These are phyloP conservation scores for Simplicillium sp. DNA, from an alignment of 2,329 filamentous ascomycete species.

Conservation along the genomic window DNA sequence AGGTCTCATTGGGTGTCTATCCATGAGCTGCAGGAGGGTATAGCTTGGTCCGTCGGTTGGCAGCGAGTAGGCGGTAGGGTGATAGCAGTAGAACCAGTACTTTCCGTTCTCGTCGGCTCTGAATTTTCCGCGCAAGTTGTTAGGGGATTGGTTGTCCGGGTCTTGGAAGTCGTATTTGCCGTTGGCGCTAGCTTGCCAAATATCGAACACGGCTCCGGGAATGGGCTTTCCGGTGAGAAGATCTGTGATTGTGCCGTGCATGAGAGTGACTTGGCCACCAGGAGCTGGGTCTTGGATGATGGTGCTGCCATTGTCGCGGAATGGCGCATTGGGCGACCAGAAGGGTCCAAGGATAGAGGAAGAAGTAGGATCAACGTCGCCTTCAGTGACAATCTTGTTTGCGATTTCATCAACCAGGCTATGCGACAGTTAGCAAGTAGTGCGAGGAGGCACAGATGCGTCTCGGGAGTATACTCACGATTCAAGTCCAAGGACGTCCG, in stretches of 20 bases:
- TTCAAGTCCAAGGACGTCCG: constrained; percentile 65
- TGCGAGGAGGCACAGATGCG: background rate
- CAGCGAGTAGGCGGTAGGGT: constrained; percentile 64
- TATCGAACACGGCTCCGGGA: constrained; percentile 60
- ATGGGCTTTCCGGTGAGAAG: constrained; percentile 58
- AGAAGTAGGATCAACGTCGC: constrained; percentile 56
- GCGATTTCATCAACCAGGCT: constrained; percentile 57
- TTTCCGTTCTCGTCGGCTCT: constrained; percentile 58
- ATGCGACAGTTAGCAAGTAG: constrained; percentile 3
- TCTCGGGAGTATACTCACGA: constrained; percentile 36
- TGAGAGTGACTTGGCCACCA: constrained; percentile 50
- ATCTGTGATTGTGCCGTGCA: constrained; percentile 62
- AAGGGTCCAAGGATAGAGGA: constrained; percentile 70
- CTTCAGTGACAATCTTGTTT: constrained; percentile 53
- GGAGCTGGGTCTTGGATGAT: constrained; percentile 55
- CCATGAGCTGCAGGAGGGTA: constrained; percentile 33
- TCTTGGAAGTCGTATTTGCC: constrained; percentile 72
- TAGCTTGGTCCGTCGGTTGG: constrained; percentile 49
- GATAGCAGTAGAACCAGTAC: constrained; percentile 66
- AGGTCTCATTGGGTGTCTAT: constrained; percentile 37
- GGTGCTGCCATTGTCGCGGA: constrained; percentile 55
- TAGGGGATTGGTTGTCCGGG: constrained; percentile 57
- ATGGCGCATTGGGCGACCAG: constrained; percentile 67
- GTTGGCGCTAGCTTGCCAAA: constrained; percentile 70
- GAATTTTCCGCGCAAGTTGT: constrained; percentile 73